Percentiles rank a stretch among this genome's conserved stretches.
phyloP scores from a whole-genome alignment of 2,329 filamentous ascomycete species.

The Aschersonia sp. region DNA sequence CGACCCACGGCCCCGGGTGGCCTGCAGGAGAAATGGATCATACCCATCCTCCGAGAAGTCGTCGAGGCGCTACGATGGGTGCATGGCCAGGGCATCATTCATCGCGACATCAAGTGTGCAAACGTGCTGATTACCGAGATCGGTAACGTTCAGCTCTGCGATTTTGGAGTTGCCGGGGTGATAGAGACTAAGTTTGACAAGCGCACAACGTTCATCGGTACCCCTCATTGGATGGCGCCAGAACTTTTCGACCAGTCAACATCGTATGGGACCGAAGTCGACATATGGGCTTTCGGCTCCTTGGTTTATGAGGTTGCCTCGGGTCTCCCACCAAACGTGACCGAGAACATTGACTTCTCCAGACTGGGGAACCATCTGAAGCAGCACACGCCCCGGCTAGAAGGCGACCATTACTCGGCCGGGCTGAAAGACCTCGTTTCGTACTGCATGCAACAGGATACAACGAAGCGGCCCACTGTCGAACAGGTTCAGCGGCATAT shows the following conservation, averaged over 20 bases:
- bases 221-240: slow-evolving; percentile 76
- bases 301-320: slow-evolving; percentile 72
- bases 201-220: slow-evolving; percentile 67
- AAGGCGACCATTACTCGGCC: slow-evolving; percentile 56
- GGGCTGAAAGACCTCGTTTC: slow-evolving; percentile 55
- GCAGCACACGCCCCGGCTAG: slow-evolving; percentile 49
- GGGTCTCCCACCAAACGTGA: slow-evolving; percentile 56
- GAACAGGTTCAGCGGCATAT: slow-evolving; percentile 54
- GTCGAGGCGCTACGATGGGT: slow-evolving; percentile 54
- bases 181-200: slow-evolving; percentile 65
- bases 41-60: slow-evolving; percentile 51
- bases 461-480: slow-evolving; percentile 53
- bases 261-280: slow-evolving; percentile 57
- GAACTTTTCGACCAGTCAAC: slow-evolving; percentile 54
- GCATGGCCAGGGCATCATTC: slow-evolving; percentile 53
- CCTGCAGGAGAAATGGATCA: slow-evolving; percentile 56
- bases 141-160: slow-evolving; percentile 65
- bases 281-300: slow-evolving; percentile 77
- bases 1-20: slow-evolving; percentile 50
- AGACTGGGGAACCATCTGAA: slow-evolving; percentile 43
- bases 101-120: slow-evolving; percentile 60
- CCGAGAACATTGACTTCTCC: slow-evolving; percentile 30
- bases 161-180: slow-evolving; percentile 71
- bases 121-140: slow-evolving; percentile 69
- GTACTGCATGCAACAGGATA: slow-evolving; percentile 57